A percentile compares a stretch with the other conserved stretches of the same genome.
phyloP scores from a whole-genome alignment of 2,329 filamentous ascomycete genomes.

The Alternaria incomplexa region DNA sequence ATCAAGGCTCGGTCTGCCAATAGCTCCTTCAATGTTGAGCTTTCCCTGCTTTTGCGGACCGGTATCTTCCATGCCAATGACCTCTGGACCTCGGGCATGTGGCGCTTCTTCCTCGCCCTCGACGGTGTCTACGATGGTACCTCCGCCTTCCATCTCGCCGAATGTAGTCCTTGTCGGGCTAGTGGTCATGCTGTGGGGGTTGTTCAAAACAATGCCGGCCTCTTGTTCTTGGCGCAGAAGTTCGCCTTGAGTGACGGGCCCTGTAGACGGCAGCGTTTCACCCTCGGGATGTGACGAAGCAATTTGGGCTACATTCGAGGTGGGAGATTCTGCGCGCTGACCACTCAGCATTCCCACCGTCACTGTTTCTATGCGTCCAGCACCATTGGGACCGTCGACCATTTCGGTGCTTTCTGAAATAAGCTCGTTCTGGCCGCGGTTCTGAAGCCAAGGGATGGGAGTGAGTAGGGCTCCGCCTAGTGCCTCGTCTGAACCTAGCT shows the following conservation, averaged over 20 bases:
- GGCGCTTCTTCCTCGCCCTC: constrained; percentile 65
- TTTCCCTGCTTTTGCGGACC: constrained; percentile 73
- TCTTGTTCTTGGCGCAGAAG: constrained; percentile 85
- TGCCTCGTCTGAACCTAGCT: constrained; percentile 82
- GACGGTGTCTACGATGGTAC: constrained; percentile 40
- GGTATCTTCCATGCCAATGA: constrained; percentile 85
- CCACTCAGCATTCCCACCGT: constrained; percentile 66
- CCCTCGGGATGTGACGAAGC: constrained; percentile 43
- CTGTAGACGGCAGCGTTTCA: constrained; percentile 45
- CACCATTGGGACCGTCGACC: constrained; percentile 79
- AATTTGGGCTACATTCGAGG: constrained; percentile 30
- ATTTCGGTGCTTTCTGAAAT: constrained; percentile 79
- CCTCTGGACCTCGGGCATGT: constrained; percentile 82
- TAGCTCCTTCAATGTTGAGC: constrained; percentile 45
- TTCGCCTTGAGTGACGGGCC: constrained; percentile 73
- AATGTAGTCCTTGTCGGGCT: constrained; percentile 35
- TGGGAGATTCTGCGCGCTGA: constrained; percentile 17
- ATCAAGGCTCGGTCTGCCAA: constrained; percentile 43
- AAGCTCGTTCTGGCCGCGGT: constrained; percentile 61
- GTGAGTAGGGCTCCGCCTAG: constrained; percentile 90
- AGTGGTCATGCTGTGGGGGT: constrained; percentile 40
- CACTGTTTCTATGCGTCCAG: constrained; percentile 81
- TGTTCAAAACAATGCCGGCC: constrained; percentile 74
- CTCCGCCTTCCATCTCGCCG: constrained; percentile 39
- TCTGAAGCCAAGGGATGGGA: constrained; percentile 85